Evolutionary conservation across 768 basidiomycete species (phyloP), one percentile per base, ranked within the genome.

Genomic region (Nevesoporus exiguus): DNA sequence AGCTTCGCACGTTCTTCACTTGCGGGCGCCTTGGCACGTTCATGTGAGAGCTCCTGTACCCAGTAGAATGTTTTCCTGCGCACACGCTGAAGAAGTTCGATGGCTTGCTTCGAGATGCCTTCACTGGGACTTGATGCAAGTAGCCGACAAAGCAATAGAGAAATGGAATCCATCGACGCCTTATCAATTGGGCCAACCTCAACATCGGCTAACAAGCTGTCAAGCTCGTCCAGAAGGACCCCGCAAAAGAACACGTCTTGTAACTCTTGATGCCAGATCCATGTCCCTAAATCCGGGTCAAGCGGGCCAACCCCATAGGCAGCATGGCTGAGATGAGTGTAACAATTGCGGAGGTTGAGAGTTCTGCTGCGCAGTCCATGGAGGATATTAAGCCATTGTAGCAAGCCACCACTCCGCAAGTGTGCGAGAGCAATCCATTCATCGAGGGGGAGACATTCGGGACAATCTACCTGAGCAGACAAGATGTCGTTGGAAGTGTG

Each of bases 81-180:
- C 11, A 42, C 41, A 14, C 22, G 13, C 22, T 4, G 21, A 42
- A 42, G 41, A 42, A 42, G 22, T 25, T 5, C 13, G 2, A 42
- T 24, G 9, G 14, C 41, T 42, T 14, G 22, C 24, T 24, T 15
- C 14, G 41, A 42, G 46, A 33, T 19, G 4, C 24, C 22, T 24
- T 22, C 40, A 24, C 22, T 13, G 6, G 13, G 22, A 24, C 13
- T 22, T 11, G 40, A 41, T 4, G 22, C 40, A 41, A 41, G 40
- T 14, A 41, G 1, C 2, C 40, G 40, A 22, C 22, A 22, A 11
- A 62, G 58, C 8, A 79, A 51, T 27, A 69, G 36, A 17, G 67
- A 59, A 27, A 73, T 64, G 22, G 64, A 73, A 47, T 57, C 51
- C 49, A 74, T 57, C 0, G 69, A 48, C 21, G 61, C 40, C 2